Evolutionary conservation across 345 rosid species (phyloP).

Genomic region (Eucalyptus marginata): DNA sequence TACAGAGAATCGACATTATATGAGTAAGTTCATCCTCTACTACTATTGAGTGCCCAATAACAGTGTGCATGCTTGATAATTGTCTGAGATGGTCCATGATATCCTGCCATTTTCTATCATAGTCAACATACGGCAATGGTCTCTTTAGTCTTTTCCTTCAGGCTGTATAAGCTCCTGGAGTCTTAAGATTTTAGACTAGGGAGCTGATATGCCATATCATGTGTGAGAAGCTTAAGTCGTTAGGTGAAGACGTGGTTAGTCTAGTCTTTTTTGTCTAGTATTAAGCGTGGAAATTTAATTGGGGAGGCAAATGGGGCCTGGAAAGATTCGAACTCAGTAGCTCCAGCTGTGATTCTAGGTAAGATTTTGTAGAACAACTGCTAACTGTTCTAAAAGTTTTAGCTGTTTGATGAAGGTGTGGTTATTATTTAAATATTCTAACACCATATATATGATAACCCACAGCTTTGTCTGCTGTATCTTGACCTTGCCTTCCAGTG

Average conservation of each 20-base stretch:
- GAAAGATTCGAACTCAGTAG: too few species aligned
- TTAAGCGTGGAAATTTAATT: too few species aligned
- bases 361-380: too few species aligned
- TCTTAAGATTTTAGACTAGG: neutral
- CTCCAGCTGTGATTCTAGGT: too few species aligned
- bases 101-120: neutral
- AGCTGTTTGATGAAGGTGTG: too few species aligned
- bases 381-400: too few species aligned
- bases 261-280: too few species aligned
- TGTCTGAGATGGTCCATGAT: neutral
- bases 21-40: constrained; percentile 25
- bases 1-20: constrained; percentile 33
- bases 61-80: neutral
- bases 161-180: neutral
- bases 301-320: too few species aligned
- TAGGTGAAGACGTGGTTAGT: too few species aligned
- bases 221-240: too few species aligned
- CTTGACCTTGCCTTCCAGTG: neutral
- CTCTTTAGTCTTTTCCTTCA: neutral
- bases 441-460: neutral
- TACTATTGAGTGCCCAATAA: neutral
- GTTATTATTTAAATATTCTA: too few species aligned
- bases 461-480: neutral
- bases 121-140: neutral
- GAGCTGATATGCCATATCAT: neutral